These are phyloP conservation scores for Rhizopus arrhizus DNA, from an alignment of 371 early-diverging fungal genomes.

Conservation along the genomic window DNA sequence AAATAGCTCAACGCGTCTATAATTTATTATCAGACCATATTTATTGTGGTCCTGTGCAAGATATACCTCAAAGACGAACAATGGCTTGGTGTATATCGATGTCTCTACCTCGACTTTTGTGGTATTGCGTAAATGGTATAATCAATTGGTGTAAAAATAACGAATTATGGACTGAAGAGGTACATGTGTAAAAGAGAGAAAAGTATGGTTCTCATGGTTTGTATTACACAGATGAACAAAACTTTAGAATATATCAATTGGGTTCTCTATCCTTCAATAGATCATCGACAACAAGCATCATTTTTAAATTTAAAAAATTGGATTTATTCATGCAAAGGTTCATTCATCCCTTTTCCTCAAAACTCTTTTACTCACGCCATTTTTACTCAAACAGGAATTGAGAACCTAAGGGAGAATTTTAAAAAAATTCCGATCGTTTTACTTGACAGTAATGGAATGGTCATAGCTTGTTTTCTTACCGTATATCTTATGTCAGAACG, in stretches of 20 bases:
- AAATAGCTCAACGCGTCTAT: background rate
- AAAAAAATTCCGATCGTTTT: slow-evolving; percentile 3
- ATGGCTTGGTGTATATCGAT: slow-evolving; percentile 15
- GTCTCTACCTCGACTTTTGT: slow-evolving; percentile 1
- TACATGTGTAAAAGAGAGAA: background rate
- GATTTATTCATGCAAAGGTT: slow-evolving; percentile 20
- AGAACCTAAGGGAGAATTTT: background rate
- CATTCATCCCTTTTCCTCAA: background rate
- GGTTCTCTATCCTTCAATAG: slow-evolving; percentile 18
- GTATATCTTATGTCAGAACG: slow-evolving; percentile 10
- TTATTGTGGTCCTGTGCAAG: background rate
- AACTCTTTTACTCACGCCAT: background rate
- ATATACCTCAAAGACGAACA: slow-evolving; percentile 1
- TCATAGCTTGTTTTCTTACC: slow-evolving; percentile 20
- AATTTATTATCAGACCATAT: background rate
- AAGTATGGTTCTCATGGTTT: background rate
- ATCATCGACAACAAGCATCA: slow-evolving; percentile 17
- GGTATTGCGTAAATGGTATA: slow-evolving; percentile 1
- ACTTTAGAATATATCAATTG: slow-evolving; percentile 15
- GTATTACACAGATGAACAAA: slow-evolving; percentile 14
- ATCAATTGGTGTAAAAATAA: slow-evolving; percentile 11
- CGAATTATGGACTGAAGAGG: slow-evolving; percentile 11
- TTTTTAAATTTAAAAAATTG: slow-evolving; percentile 11
- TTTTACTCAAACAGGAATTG: background rate
- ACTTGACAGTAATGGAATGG: slow-evolving; percentile 14